phyloP scores from a whole-genome alignment of 805 yeast genomes.

The Yamadazyma takamatsuzukensis region DNA sequence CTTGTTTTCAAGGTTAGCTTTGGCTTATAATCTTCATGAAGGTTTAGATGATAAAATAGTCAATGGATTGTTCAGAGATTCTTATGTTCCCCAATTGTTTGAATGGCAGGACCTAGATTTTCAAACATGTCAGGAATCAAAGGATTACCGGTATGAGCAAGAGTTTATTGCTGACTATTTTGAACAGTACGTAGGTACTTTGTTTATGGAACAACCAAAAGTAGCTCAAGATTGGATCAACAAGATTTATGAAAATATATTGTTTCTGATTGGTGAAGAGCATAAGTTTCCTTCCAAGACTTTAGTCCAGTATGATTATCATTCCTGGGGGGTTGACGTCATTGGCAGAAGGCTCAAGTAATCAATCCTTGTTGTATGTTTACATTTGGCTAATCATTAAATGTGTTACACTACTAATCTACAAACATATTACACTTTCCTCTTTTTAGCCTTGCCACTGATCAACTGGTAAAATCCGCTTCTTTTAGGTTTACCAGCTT shows the following conservation, averaged over 20 bases:
- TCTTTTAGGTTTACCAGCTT: conserved; percentile 15
- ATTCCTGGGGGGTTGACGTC: conserved; percentile 23
- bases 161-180: conserved; percentile 41
- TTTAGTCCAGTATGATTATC: conserved; percentile 13
- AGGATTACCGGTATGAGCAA: conserved; percentile 28
- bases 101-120: conserved; percentile 13
- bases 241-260: conserved; percentile 26
- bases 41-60: conserved; percentile 32
- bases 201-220: conserved; percentile 34
- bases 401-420: not conserved
- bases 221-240: conserved; percentile 32
- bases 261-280: conserved; percentile 23
- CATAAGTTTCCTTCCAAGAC: conserved; percentile 11
- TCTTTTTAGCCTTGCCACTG: not conserved
- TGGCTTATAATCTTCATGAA: conserved; percentile 31
- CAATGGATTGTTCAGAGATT: conserved; percentile 15
- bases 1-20: conserved; percentile 30
- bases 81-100: conserved; percentile 25
- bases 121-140: conserved; percentile 7
- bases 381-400: conserved; percentile 5
- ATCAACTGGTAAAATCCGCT: conserved; percentile 29
- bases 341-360: conserved; percentile 26
- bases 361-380: not conserved
- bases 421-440: no score
- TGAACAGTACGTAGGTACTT: conserved; percentile 41